Evolutionary conservation across 768 basidiomycete species (phyloP).

Genomic region (Psilocybe cyanescens): DNA sequence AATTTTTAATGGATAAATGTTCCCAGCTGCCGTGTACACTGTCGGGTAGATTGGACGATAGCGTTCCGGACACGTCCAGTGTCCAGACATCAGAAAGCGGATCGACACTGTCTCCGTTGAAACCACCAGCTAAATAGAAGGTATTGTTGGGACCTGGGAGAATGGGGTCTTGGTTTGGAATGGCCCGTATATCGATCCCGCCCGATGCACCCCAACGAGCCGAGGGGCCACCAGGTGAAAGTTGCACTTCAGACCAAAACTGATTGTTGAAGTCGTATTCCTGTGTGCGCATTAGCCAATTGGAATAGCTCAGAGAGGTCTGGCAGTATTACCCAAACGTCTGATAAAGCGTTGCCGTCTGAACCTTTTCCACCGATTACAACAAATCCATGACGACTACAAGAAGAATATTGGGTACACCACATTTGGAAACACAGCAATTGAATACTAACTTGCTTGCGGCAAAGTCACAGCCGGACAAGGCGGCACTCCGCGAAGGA

Average conservation of each 20-base stretch:
- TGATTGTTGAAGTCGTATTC: slow-evolving; percentile 78
- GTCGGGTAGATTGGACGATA: slow-evolving; percentile 69
- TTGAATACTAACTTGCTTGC: slow-evolving; percentile 74
- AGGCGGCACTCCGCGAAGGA: slow-evolving; percentile 63
- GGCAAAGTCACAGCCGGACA: slow-evolving; percentile 72
- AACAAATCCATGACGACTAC: slow-evolving; percentile 74
- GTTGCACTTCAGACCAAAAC: slow-evolving; percentile 70
- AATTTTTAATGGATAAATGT: slow-evolving; percentile 36
- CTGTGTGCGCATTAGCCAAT: slow-evolving; percentile 35
- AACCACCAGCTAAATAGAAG: slow-evolving; percentile 77
- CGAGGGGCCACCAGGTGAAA: slow-evolving; percentile 58
- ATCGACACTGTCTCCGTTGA: slow-evolving; percentile 44
- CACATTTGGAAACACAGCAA: neutral
- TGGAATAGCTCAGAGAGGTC: neutral
- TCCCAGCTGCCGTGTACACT: slow-evolving; percentile 63
- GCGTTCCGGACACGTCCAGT: slow-evolving; percentile 67
- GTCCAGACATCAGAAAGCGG: slow-evolving; percentile 74
- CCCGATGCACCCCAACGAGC: slow-evolving; percentile 75
- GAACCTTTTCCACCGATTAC: slow-evolving; percentile 71
- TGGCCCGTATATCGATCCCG: slow-evolving; percentile 66
- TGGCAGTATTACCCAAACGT: slow-evolving; percentile 67
- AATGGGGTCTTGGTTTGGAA: slow-evolving; percentile 43
- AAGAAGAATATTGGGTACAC: slow-evolving; percentile 17
- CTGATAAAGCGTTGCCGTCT: slow-evolving; percentile 58
- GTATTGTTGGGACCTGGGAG: slow-evolving; percentile 67